These are phyloP conservation scores for Epichloe uncinata DNA, from an alignment of 2,329 filamentous ascomycete genomes.

Conservation along the genomic window DNA sequence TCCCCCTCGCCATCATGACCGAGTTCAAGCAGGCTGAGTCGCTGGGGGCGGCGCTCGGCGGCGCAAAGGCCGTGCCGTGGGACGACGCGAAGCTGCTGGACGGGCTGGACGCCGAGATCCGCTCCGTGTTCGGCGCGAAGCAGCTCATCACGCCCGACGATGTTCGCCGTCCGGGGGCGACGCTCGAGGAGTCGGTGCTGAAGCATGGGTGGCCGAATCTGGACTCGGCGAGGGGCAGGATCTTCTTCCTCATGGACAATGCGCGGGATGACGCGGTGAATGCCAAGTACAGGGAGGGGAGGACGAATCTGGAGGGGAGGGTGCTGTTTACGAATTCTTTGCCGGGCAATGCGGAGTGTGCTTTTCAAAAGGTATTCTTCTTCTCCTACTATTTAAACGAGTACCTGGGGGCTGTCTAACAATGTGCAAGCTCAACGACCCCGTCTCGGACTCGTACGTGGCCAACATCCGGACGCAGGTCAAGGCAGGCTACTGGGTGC, in stretches of 20 bases:
- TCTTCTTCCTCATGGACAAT: constrained; percentile 40
- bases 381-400: no score
- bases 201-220: constrained; percentile 34
- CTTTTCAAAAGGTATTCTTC: constrained; percentile 32
- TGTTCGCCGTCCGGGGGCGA: constrained; percentile 24
- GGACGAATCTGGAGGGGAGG: constrained; percentile 26
- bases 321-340: constrained; percentile 34
- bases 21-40: constrained; percentile 30
- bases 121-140: constrained; percentile 23
- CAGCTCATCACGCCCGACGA: constrained; percentile 35
- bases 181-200: constrained; percentile 33
- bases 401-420: no score
- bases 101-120: constrained; percentile 33
- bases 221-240: constrained; percentile 27
- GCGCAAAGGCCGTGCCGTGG: constrained; percentile 28
- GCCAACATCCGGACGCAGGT: constrained; percentile 30
- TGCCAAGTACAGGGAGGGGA: constrained; percentile 22
- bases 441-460: constrained; percentile 18
- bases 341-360: constrained; percentile 30
- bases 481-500: constrained; percentile 33
- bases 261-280: constrained; percentile 25
- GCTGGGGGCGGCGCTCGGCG: constrained; percentile 13
- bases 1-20: constrained; percentile 33
- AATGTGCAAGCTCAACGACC: constrained; percentile 27
- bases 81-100: constrained; percentile 26